Percentiles rank a stretch among this genome's conserved stretches.
Evolutionary conservation across 108 stramenopile species (phyloP).

Genomic region (Nannochloropsis oceanica): DNA sequence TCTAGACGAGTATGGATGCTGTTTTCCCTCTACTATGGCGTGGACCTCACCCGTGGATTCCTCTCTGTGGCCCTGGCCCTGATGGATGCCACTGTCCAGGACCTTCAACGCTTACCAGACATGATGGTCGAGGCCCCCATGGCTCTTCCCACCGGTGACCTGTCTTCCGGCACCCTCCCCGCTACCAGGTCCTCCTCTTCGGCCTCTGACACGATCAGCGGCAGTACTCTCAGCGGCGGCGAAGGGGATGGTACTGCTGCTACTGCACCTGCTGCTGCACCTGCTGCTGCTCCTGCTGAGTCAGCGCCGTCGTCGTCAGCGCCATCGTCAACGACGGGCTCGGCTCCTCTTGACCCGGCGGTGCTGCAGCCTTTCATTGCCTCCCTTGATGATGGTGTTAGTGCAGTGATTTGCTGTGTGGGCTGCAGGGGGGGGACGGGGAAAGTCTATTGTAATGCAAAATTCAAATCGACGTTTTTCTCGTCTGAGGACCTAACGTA

Average conservation of each 20-base stretch:
- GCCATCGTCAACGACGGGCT: neutral
- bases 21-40: neutral
- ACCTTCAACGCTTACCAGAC: neutral
- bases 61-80: neutral
- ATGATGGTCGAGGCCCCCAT: neutral
- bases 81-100: neutral
- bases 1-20: neutral
- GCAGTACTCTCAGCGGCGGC: too few relatives aligned
- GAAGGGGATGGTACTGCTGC: too few relatives aligned
- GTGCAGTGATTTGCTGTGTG: neutral
- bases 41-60: neutral
- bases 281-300: too few relatives aligned
- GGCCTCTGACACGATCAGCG: too few relatives aligned
- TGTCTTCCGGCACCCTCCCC: neutral
- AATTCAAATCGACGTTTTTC: neutral
- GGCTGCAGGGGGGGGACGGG: neutral
- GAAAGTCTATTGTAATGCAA: neutral
- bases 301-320: neutral
- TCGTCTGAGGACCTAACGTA: neutral
- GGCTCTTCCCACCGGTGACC: neutral
- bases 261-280: too few relatives aligned
- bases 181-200: neutral
- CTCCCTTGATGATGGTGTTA: neutral
- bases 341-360: neutral
- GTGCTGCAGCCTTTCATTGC: neutral